Base-by-base conservation (phyloP, 2,329 filamentous ascomycete species). In the Venturia nashicola region DNA sequence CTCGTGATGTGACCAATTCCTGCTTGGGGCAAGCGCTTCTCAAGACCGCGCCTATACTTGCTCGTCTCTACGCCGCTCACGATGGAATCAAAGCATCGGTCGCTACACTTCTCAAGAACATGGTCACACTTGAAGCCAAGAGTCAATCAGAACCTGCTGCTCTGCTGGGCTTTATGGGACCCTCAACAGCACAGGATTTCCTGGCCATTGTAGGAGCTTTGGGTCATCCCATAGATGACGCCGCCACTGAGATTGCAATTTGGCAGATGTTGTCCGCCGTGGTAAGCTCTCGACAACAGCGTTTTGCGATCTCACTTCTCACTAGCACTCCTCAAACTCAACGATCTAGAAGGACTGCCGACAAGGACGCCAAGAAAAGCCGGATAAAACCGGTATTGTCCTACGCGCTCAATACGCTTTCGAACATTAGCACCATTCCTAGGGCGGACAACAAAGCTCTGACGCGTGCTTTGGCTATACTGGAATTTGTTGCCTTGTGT, bases 301-400 rank as follows among this genome's bases (percentile, higher is more conserved):
- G 93, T 90, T 90, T 99, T 78, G 90, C 93, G 0, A 90, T 96
- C 66, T 96, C 92, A 71, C 81, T 99, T 9, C 84, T 97, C 46
- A 97, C 91, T 7, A 94, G 92, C 27, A 88, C 86, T 71, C 91
- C 91, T 0, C 91, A 93, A 4, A 85, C 89, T 66, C 86, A 94
- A 68, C 83, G 88, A 39, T 9, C 42, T 4, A 46, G 40, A 18
- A 42, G 40, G 44, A 16, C 39, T 16, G 20, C 18, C 32, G 36
- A 42, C 16, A 34, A 57, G 16, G 23, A 42, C 11, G n/a, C 6
- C 32, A 39, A 46, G 20, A 63, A 63, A 32, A 51, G n/a, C 12
- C 43, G 44, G 20, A 48, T 11, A 23, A 82, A 85, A 67, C 89
- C 91, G 0, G 83, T 96, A 39, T 82, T 97, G 67, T 81, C 83